Percentiles rank a stretch among this genome's conserved stretches.
These are phyloP conservation scores for Suillus decipiens DNA, from an alignment of 768 basidiomycete genomes.

Conservation along the genomic window DNA sequence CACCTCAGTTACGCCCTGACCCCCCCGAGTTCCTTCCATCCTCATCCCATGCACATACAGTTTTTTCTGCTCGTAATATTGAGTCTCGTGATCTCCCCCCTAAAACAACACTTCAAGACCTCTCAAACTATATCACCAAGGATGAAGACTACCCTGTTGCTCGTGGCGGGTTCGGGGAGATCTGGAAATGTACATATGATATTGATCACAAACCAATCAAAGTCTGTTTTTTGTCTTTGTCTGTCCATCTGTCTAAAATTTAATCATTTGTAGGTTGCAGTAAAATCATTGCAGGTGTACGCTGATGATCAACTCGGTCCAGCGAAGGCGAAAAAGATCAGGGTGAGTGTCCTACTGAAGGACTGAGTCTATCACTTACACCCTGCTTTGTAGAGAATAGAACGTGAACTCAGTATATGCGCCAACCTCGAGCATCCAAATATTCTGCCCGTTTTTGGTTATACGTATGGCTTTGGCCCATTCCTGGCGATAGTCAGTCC, in stretches of 20 bases:
- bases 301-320: not conserved
- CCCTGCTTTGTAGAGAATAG: constrained; percentile 20
- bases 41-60: not conserved
- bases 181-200: constrained; percentile 4
- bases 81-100: not conserved
- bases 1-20: not conserved
- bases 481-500: constrained; percentile 36
- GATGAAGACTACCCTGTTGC: not conserved
- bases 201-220: not conserved
- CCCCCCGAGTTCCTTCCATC: not conserved
- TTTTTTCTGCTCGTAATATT: not conserved
- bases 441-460: constrained; percentile 31
- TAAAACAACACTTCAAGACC: not conserved
- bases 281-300: constrained; percentile 4
- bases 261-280: not conserved
- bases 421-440: constrained; percentile 26
- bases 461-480: constrained; percentile 31
- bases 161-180: constrained; percentile 4
- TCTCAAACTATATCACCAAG: not conserved
- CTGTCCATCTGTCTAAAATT: not conserved
- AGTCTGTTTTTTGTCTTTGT: not conserved
- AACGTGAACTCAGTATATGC: constrained; percentile 26
- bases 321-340: constrained; percentile 9
- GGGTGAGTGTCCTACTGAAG: not conserved
- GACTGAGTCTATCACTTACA: not conserved